phyloP scores from a whole-genome alignment of 805 yeast genomes.

The Wickerhamomyces rabaulensis region DNA sequence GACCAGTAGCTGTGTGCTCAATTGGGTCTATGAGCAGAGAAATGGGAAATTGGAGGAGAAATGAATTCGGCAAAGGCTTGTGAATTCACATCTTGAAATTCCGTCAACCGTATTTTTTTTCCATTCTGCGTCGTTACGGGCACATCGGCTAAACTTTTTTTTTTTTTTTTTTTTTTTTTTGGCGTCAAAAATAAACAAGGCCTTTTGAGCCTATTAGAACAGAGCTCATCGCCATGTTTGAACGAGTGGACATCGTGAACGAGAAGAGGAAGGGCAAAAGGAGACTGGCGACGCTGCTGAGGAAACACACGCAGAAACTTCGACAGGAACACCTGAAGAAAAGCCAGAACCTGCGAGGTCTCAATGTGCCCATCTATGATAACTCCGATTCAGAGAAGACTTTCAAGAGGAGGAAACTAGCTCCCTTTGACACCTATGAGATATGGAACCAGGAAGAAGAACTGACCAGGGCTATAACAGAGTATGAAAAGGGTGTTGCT shows the following conservation, averaged over 20 bases:
- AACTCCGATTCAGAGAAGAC: constrained; percentile 3
- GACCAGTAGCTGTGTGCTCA: no score
- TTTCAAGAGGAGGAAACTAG: constrained; percentile 2
- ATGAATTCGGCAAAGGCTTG: no score
- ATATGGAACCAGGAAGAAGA: constrained; percentile 16
- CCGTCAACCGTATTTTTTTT: no score
- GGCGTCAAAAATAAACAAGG: no score
- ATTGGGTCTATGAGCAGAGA: no score
- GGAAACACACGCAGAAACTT: neutral
- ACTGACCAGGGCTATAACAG: constrained; percentile 8
- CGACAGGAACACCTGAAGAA: neutral
- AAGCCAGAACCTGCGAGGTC: neutral
- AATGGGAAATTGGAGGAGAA: no score
- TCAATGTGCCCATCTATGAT: neutral
- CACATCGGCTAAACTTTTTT: no score
- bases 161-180: no score
- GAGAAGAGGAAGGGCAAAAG: neutral
- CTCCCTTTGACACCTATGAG: constrained; percentile 20
- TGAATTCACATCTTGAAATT: no score
- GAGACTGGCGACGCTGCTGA: neutral
- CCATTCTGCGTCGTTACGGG: no score
- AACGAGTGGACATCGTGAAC: neutral
- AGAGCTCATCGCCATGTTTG: neutral
- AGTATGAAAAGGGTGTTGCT: neutral
- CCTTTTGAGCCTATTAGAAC: no score